phyloP scores from a whole-genome alignment of 2,329 filamentous ascomycete species.

The Cladorrhinum sp. region DNA sequence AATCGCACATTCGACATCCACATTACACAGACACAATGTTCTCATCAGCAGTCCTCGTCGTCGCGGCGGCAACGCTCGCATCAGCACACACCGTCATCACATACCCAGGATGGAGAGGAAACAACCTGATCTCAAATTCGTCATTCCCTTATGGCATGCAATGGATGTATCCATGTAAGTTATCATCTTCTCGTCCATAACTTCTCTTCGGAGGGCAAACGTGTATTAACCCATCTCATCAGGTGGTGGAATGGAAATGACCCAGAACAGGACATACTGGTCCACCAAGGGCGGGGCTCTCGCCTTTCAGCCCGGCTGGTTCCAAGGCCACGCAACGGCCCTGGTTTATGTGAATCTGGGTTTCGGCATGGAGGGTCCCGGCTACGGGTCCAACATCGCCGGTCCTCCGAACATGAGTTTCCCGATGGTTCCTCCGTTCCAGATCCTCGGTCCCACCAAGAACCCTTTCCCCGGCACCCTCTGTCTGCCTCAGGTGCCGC shows the following conservation, averaged over 20 bases:
- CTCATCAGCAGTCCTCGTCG: constrained; percentile 42
- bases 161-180: constrained; percentile 91
- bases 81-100: constrained; percentile 78
- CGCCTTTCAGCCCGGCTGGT: constrained; percentile 92
- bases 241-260: constrained; percentile 81
- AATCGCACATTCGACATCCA: too few species aligned
- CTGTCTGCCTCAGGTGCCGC: constrained; percentile 83
- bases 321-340: constrained; percentile 78
- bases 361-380: constrained; percentile 65
- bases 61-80: constrained; percentile 48
- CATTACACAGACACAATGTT: constrained; percentile 38
- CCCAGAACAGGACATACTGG: constrained; percentile 87
- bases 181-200: not conserved
- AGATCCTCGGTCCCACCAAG: constrained; percentile 77
- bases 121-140: constrained; percentile 77
- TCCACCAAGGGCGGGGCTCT: constrained; percentile 83
- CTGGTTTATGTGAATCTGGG: constrained; percentile 91
- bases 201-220: not conserved
- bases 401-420: constrained; percentile 85
- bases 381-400: constrained; percentile 28
- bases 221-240: constrained; percentile 10
- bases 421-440: constrained; percentile 75
- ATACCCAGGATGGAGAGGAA: constrained; percentile 83
- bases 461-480: constrained; percentile 83
- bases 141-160: constrained; percentile 87